Base-by-base conservation (phyloP, 1,284 basidiomycete species). In the Paramarasmius palmivorus region DNA sequence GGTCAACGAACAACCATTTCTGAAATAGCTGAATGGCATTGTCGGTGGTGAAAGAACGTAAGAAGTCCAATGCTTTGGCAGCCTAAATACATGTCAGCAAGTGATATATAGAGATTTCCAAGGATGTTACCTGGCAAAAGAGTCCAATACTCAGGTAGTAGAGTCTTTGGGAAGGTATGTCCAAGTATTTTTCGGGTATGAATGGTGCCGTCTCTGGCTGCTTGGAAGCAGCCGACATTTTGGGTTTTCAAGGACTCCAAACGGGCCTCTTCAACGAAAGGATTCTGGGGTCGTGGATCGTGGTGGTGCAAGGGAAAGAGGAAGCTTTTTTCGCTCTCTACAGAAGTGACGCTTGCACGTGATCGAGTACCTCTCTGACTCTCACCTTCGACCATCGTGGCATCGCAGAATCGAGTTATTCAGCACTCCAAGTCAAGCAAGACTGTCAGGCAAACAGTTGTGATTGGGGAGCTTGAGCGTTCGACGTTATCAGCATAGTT, bases 1-100 rank as follows among this genome's bases (percentile, higher is more conserved):
- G 73, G 70, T 93, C 90, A 58, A 85, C 71, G 23, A 83, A 61
- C 23, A 90, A 69, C 91, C 91, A 93, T 71, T 90, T 92, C 60
- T 70, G 73, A 67, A 78, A 77, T 60, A 73, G 68, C 34, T 63
- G 64, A 50, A 70, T 67, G 58, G 69, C 65, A 53, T 73, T 73
- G 50, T 74, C 68, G 19, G 69, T 68, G 42, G 81, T 70, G 53
- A 82, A 67, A 60, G 76, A 81, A 62, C 71, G 76, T 6, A 85
- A 56, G 49, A 88, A 76, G 64, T 91, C 84, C 41, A 85, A 68
- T 3, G 81, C 53, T 70, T 91, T 92, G 58, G 86, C 75, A n/a
- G 83, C 78, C 84, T 88, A 37, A 10, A 12, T 15, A 35, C 32
- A 12, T 23, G 22, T 49, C 10, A 47, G 22, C 17, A 15, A 36